phyloP scores from a whole-genome alignment of 2,329 filamentous ascomycete genomes.

The Cladophialophora yegresii region DNA sequence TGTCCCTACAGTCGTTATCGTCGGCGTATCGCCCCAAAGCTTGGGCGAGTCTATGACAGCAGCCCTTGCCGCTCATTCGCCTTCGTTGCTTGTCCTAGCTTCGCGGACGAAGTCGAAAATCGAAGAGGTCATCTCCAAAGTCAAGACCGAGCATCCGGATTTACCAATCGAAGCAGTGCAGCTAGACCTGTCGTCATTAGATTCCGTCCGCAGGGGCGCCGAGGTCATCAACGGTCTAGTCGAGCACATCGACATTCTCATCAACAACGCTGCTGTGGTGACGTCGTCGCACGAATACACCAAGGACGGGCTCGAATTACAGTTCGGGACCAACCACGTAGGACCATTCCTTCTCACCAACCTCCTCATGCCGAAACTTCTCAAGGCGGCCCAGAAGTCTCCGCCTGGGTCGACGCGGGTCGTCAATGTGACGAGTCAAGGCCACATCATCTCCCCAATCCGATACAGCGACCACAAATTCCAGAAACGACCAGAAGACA shows the following conservation, averaged over 20 bases:
- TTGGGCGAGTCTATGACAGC: conserved; percentile 45
- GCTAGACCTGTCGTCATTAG: conserved; percentile 43
- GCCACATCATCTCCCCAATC: conserved; percentile 39
- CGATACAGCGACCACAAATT: conserved; percentile 44
- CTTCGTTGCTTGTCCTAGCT: conserved; percentile 45
- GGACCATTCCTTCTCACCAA: conserved; percentile 48
- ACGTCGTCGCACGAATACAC: conserved; percentile 36
- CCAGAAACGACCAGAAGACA: conserved; percentile 35
- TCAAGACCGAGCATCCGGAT: conserved; percentile 33
- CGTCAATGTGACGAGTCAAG: conserved; percentile 36
- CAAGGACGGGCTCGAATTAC: conserved; percentile 45
- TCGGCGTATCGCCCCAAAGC: conserved; percentile 44
- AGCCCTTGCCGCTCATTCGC: conserved; percentile 43
- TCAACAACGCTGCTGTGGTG: conserved; percentile 52
- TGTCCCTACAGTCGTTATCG: conserved; percentile 44
- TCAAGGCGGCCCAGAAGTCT: conserved; percentile 37
- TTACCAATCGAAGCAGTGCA: conserved; percentile 38
- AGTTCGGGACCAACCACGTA: conserved; percentile 46
- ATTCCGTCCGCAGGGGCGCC: conserved; percentile 42
- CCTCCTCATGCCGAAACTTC: conserved; percentile 43
- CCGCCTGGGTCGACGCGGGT: conserved; percentile 30
- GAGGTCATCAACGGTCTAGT: conserved; percentile 38
- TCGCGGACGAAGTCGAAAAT: conserved; percentile 45
- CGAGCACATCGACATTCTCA: conserved; percentile 46
- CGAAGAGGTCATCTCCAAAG: conserved; percentile 38